phyloP scores from a whole-genome alignment of 192 early-diverging fungal genomes.

The Coemansia sp. region DNA sequence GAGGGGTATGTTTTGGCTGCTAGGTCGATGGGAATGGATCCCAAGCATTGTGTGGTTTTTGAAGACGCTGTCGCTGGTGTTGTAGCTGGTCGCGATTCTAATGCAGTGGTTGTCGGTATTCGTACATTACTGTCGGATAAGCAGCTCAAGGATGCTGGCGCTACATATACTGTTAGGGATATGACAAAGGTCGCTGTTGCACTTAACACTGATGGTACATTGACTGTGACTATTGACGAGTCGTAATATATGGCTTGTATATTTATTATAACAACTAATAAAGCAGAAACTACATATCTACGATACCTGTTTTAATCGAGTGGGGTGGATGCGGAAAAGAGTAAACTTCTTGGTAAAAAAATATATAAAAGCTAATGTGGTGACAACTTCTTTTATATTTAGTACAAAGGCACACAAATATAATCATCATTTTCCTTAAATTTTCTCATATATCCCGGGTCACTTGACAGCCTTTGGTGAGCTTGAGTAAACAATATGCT shows the following conservation, averaged over 20 bases:
- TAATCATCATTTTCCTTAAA: no score
- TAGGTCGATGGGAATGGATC: conserved; percentile 11
- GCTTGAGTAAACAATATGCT: no score
- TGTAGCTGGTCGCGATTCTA: conserved; percentile 11
- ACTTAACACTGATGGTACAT: conserved; percentile 1
- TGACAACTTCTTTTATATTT: no score
- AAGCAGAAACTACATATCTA: neutral
- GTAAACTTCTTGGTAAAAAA: no score
- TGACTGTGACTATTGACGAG: conserved; percentile 25
- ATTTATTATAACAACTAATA: neutral
- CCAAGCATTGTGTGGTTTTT: conserved; percentile 31
- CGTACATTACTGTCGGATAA: conserved; percentile 18
- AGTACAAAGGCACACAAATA: no score
- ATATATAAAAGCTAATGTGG: no score
- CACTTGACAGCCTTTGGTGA: no score
- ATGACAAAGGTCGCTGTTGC: conserved; percentile 34
- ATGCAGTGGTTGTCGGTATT: conserved; percentile 29
- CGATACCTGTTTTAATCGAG: neutral
- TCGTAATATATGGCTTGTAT: neutral
- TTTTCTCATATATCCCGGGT: no score
- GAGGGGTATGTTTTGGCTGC: conserved; percentile 42
- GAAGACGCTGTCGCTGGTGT: conserved; percentile 41
- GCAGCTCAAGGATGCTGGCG: conserved; percentile 33
- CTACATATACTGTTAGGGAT: conserved; percentile 28
- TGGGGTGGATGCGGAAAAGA: no score